These are phyloP conservation scores for Podila verticillata DNA, from an alignment of 192 early-diverging fungal species.

Conservation along the genomic window DNA sequence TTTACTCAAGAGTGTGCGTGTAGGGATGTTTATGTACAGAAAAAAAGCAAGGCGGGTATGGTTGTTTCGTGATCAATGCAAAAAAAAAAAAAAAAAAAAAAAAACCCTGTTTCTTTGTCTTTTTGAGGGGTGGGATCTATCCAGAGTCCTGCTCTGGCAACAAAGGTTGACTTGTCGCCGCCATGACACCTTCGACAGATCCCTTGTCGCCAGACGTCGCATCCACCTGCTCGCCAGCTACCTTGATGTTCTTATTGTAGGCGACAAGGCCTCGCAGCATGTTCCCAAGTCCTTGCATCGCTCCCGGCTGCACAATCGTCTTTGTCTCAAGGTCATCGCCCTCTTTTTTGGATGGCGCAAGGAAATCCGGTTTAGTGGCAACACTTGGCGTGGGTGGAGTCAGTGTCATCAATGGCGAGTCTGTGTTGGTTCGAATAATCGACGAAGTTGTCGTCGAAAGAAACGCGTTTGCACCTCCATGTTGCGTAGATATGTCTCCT, in stretches of 20 bases:
- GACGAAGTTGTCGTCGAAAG: not conserved
- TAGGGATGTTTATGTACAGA: not conserved
- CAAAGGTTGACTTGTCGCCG: not conserved
- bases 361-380: slow-evolving; percentile 9
- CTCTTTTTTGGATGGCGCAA: not conserved
- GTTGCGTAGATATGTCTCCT: too few relatives aligned
- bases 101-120: not conserved
- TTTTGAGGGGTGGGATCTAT: too few relatives aligned
- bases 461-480: not conserved
- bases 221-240: slow-evolving; percentile 30
- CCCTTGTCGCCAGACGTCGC: not conserved
- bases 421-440: not conserved
- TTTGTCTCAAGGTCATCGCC: slow-evolving; percentile 9
- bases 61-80: not conserved
- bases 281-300: slow-evolving; percentile 35
- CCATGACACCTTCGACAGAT: not conserved
- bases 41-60: not conserved
- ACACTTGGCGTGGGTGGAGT: slow-evolving; percentile 29
- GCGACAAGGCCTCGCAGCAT: slow-evolving; percentile 44
- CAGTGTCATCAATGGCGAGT: slow-evolving; percentile 21
- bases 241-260: slow-evolving; percentile 44
- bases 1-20: not conserved
- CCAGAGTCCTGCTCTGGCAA: not conserved
- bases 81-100: slow-evolving; percentile 11
- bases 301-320: slow-evolving; percentile 27